Conservation (phyloP, 1,284 basidiomycete genomes). For the Megacollybia platyphylla region DNA sequence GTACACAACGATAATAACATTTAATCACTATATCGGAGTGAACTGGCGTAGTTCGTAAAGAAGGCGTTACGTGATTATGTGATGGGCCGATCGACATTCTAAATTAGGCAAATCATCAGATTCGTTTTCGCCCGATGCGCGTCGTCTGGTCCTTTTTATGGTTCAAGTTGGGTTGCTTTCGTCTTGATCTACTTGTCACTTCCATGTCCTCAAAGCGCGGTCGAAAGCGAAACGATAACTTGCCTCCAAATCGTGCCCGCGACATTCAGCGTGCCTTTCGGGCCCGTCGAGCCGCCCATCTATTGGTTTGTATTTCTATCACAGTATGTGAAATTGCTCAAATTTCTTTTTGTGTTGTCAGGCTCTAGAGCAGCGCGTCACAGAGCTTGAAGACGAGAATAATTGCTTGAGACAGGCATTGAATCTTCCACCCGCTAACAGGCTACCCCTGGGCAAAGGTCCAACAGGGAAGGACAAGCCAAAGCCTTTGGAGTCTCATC, state of each 20-base stretch:
- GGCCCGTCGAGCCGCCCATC: constrained; percentile 79
- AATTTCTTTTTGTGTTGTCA: constrained; percentile 17
- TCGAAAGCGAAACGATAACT: constrained; percentile 83
- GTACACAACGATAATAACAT: too few species aligned
- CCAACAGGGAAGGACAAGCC: constrained; percentile 76
- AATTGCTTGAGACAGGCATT: constrained; percentile 62
- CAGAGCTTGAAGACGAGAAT: constrained; percentile 81
- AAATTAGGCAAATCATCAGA: background rate
- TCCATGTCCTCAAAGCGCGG: constrained; percentile 77
- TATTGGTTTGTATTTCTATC: constrained; percentile 45
- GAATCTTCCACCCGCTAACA: constrained; percentile 62
- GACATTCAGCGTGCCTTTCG: constrained; percentile 91
- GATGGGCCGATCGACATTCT: background rate
- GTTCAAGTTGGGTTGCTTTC: constrained; percentile 1
- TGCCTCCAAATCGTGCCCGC: constrained; percentile 83
- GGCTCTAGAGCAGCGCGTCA: constrained; percentile 74
- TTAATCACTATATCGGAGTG: too few species aligned
- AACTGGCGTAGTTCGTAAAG: too few species aligned
- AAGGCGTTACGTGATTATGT: too few species aligned
- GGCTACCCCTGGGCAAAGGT: constrained; percentile 63
- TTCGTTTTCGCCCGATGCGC: constrained; percentile 2
- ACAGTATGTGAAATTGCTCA: constrained; percentile 23
- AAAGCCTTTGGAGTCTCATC: constrained; percentile 24
- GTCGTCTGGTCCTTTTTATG: constrained; percentile 5
- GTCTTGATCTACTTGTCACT: constrained; percentile 3